Evolutionary conservation across 345 rosid species (phyloP).

Genomic region (Noccaea caerulescens): DNA sequence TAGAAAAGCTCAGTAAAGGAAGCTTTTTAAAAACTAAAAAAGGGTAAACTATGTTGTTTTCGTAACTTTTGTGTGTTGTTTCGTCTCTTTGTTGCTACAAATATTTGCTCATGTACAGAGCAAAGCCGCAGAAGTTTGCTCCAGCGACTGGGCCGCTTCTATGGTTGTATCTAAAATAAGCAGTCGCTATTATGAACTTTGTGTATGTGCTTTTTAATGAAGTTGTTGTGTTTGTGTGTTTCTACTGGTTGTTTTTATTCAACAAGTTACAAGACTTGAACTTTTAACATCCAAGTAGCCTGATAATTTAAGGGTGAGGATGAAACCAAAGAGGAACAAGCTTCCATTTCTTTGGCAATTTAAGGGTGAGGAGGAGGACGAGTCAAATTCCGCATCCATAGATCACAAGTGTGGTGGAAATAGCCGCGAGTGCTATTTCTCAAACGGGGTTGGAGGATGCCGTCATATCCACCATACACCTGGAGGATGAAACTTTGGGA

Average conservation of each 20-base stretch:
- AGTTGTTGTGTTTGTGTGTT: slow-evolving; percentile 40
- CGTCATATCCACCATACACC: too few species aligned
- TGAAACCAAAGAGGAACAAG: too few species aligned
- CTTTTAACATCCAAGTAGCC: background rate
- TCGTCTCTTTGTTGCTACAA: slow-evolving; percentile 7
- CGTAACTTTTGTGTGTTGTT: slow-evolving; percentile 3
- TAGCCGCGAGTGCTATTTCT: too few species aligned
- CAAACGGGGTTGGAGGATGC: too few species aligned
- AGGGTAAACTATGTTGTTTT: slow-evolving; percentile 14
- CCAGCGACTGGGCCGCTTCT: slow-evolving; percentile 38
- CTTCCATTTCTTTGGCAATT: too few species aligned
- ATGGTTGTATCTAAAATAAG: slow-evolving; percentile 39
- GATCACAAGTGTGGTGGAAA: too few species aligned
- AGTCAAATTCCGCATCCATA: too few species aligned
- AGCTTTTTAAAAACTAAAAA: slow-evolving; percentile 23
- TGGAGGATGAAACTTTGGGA: too few species aligned
- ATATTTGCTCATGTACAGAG: slow-evolving; percentile 35
- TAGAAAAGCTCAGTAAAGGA: slow-evolving; percentile 9
- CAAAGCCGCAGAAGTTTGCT: slow-evolving; percentile 38
- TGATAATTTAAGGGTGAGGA: too few species aligned
- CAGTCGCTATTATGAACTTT: slow-evolving; percentile 36
- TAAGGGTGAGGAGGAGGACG: too few species aligned
- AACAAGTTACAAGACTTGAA: background rate
- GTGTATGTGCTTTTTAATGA: slow-evolving; percentile 31
- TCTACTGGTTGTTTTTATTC: slow-evolving; percentile 21